Evolutionary conservation across 305 asterid species (phyloP), one percentile per base, ranked within the genome.

Genomic region (Nicotiana rustica): DNA sequence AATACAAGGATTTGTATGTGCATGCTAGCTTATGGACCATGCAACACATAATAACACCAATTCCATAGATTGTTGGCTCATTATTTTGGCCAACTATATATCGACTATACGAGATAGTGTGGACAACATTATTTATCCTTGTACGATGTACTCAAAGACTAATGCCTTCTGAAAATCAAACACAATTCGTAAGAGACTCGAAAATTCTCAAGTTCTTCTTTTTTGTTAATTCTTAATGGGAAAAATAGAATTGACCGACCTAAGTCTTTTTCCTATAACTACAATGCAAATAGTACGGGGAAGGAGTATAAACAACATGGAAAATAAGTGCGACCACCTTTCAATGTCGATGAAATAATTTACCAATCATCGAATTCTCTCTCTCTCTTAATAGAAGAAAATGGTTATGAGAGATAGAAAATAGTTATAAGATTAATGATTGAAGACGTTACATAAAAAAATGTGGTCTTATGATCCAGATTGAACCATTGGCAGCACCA

Each of bases 41-140:
- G 62, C 62, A 73, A 47, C 38, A 21, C 61, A 73, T 47, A 73
- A 73, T 73, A 73, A 73, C 41, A 73, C 8, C 41, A 49, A 49
- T 73, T 61, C 21, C 25, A 21, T 73, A 21, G 79, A 38, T 73
- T 19, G 41, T 7, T 71, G 21, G 62, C 38, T 71, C 41, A 47
- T 71, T 5, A 71, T 71, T 21, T 47, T 71, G 36, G 36, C 68
- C 8, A 64, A 25, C 33, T 36, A 36, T 36, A 36, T 36, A 36
- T 7, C 25, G 25, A 25, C 25, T 25, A 25, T 36, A 36, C 8
- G 44, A 36, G 8, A 36, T 38, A 38, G 9, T 38, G 47, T 38
- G 47, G 79, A 73, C 62, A 7, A 25, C 25, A 25, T 25, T 25
- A 25, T 25, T 25, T 25, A 25, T 25, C 25, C 25, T 25, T 25